Evolutionary conservation across 805 yeast species (phyloP), one percentile per base, ranked within the genome.

Genomic region (Saccharomycopsis malanga): DNA sequence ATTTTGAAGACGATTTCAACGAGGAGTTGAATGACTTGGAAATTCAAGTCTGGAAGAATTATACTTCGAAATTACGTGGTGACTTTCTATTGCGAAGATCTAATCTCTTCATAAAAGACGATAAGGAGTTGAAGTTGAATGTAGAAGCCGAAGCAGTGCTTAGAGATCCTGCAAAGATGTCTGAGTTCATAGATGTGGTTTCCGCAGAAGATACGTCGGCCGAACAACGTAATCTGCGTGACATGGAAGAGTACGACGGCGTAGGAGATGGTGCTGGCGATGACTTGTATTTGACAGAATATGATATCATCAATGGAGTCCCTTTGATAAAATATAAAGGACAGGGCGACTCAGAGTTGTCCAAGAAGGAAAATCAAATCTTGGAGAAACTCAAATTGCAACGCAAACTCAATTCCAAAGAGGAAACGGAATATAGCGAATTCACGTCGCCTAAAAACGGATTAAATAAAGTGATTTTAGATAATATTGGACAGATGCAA

Each of bases 401-500:
- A 14, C 17, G 39, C 39, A 37, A 38, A 25, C 23, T 48, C 23
- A 18, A 34, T 2, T 67, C 74, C 17, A 72, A 70, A 23, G 54
- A 58, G 2, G 61, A 45, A 2, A 57, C 57, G 24, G 44, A 57
- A 32, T 56, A 57, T 2, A 72, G 74, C 21, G 63, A 56, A 34
- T 70, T 77, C 49, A 61, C 70, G 2, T 64, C 76, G 4, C 56
- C 60, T 1, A 63, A 69, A 14, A 68, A 70, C 15, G 95, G 95
- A 0, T 68, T 87, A 42, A 77, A 79, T 48, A 70, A 73, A 14
- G 67, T 77, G 6, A 67, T 86, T 47, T 71, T 76, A 56, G 72
- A 73, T 18, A 93, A 89, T 56, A 80, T 93, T 38, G 66, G 71
- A 1, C 76, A 83, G 53, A 86, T 93, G 72, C 97, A 91, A 65